Base-by-base conservation (phyloP, 305 asterid genomes). In the Fraxinus latifolia region DNA sequence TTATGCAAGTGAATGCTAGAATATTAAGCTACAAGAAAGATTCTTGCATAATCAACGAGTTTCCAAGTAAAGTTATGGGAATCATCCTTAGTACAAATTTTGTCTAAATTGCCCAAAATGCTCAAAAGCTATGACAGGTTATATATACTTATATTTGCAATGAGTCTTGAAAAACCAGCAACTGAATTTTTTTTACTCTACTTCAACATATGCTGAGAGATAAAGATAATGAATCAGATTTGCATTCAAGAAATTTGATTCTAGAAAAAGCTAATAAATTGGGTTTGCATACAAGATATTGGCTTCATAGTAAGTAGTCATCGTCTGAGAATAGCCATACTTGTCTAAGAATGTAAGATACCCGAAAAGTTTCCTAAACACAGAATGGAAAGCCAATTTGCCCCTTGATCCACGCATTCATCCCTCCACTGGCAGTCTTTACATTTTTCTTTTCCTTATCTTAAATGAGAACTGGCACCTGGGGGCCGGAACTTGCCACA, bases 401-500 rank as follows among this genome's bases (percentile, higher is more conserved):
- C 12, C 42, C 85, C 80, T 74, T 47, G 62, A 53, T 53, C 65
- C 65, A 78, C 76, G 84, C 71, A 71, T 33, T 65, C 53, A 70
- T 8, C 71, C 71, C 71, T 60, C 71, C 15, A 7, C 31, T 0
- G 14, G 71, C 21, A 60, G 8, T 19, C 71, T 60, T 60, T 60
- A 2, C 29, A 7, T 6, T 21, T 60, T 19, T 58, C 70, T 60
- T 60, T 6, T 60, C 31, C 29, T 21, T 6, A 58, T 58, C 27
- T 58, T 58, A 58, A 19, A 58, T 47, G 58, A 58, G 68, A 58
- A 17, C 68, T 58, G 68, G 7, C 27, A 19, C 3, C 29, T 1
- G 68, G 27, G 68, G 11, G 68, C 7, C 1, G 6, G 68, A 44
- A 14, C 55, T 44, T 44, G 55, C 68, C 68, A 8, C 27, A 19